These are phyloP conservation scores for Erythrobasidium yunnanense DNA, from an alignment of 768 basidiomycete genomes.

Conservation along the genomic window DNA sequence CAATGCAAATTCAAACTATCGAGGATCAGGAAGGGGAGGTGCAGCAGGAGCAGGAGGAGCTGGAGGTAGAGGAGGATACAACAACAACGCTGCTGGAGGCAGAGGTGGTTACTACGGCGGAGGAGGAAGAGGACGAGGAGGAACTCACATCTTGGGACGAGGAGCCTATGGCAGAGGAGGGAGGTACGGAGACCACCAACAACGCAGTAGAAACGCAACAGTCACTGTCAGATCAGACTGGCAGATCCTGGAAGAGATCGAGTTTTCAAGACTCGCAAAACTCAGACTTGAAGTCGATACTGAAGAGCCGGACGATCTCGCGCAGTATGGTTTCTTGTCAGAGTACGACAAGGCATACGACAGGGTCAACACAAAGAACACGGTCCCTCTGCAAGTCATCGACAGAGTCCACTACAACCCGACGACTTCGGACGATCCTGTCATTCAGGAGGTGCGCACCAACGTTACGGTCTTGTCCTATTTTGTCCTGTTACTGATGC, in stretches of 20 bases:
- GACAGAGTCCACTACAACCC: constrained; percentile 96
- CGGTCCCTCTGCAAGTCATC: constrained; percentile 76
- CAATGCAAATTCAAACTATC: no score
- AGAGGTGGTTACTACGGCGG: constrained; percentile 48
- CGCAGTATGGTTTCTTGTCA: constrained; percentile 76
- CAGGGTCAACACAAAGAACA: constrained; percentile 84
- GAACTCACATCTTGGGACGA: constrained; percentile 34
- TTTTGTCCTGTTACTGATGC: neutral
- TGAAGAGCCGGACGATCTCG: constrained; percentile 68
- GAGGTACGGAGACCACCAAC: constrained; percentile 49
- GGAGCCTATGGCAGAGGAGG: constrained; percentile 47
- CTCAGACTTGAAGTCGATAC: constrained; percentile 79
- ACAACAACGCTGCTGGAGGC: no score
- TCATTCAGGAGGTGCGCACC: constrained; percentile 71
- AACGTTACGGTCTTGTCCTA: constrained; percentile 16
- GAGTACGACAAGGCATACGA: constrained; percentile 91
- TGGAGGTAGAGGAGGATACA: constrained; percentile 31
- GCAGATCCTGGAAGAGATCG: constrained; percentile 93
- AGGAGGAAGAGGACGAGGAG: constrained; percentile 31
- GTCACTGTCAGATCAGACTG: constrained; percentile 85
- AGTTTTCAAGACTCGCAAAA: constrained; percentile 83
- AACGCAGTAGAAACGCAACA: constrained; percentile 80
- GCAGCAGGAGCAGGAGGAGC: constrained; percentile 9
- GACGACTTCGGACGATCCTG: constrained; percentile 92
- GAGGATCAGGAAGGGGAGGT: no score